These are phyloP conservation scores for Coemansia sp. DNA, from an alignment of 192 early-diverging fungal genomes.

Conservation along the genomic window DNA sequence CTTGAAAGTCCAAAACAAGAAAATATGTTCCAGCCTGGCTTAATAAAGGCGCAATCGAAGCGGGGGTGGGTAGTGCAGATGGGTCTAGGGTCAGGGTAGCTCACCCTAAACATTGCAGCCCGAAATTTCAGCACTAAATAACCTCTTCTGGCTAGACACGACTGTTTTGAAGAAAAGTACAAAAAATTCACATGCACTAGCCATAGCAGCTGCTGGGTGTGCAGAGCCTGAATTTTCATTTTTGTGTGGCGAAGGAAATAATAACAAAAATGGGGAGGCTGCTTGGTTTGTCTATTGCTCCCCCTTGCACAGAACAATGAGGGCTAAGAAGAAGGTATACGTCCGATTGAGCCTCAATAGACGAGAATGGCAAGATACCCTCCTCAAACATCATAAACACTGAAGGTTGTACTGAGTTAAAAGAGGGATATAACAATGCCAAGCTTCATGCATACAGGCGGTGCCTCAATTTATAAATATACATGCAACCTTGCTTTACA, in stretches of 20 bases:
- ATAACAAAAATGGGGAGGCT: constrained; percentile 21
- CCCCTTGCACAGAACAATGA: constrained; percentile 40
- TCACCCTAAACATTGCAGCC: constrained; percentile 4
- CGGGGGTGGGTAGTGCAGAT: neutral
- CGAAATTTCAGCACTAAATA: constrained; percentile 7
- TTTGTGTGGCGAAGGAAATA: constrained; percentile 5
- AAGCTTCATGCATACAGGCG: constrained; percentile 10
- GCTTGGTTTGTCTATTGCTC: constrained; percentile 16
- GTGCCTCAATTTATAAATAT: constrained; percentile 22
- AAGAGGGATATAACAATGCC: constrained; percentile 18
- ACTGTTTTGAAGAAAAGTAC: neutral
- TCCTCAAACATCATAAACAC: constrained; percentile 5
- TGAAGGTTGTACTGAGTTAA: neutral
- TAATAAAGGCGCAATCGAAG: constrained; percentile 4
- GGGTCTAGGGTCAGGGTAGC: constrained; percentile 9
- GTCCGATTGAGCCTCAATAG: constrained; percentile 2
- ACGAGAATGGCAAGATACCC: constrained; percentile 2
- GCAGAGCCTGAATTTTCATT: constrained; percentile 2
- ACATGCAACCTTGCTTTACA: neutral
- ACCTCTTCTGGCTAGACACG: neutral
- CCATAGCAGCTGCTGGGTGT: constrained; percentile 14
- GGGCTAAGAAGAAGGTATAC: neutral
- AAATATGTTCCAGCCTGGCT: neutral
- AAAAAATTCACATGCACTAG: constrained; percentile 12
- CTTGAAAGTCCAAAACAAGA: constrained; percentile 7